Evolutionary conservation across 2,329 filamentous ascomycete genomes (phyloP), one percentile per base, ranked within the genome.

Genomic region (Gremmenia infestans): DNA sequence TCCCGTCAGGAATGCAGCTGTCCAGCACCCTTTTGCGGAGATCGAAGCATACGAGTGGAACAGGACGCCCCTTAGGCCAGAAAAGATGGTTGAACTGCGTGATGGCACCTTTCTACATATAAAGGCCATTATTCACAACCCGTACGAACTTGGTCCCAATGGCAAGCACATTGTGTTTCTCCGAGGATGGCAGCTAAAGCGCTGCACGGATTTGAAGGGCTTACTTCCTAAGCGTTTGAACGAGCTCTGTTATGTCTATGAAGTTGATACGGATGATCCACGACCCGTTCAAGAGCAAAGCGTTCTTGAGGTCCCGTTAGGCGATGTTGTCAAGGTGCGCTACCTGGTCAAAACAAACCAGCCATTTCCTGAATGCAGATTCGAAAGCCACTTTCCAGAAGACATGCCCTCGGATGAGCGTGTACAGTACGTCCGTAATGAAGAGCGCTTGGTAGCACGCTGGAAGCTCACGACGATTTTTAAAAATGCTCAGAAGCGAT

Each of bases 271-370:
- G 0, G 69, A 74, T 5, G 73, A 78, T 37, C 56, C 59, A 0
- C 58, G 71, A 3, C 36, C 60, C 0, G 52, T 65, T 0, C 52
- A 73, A 0, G 56, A 69, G 0, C 76, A 81, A 19, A 67, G 72
- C 0, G 55, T 74, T 0, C 61, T 78, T 0, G 77, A 82, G 2
- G 65, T 85, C 0, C 45, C 68, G 0, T 54, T 78, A 0, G 50
- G 60, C 0, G 57, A 72, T 0, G 71, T 85, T 0, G 62, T 72
- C 2, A 59, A 68, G 1, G 68, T 74, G 6, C 71, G 81, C 0
- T 66, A 65, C 0, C 68, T 88, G 0, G 65, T 74, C 0, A 69
- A 78, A 2, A 89, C 85, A 0, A 90, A 89, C 56, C 67, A 74
- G 0, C 62, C 68, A 0, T 83, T 76, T 45, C 78, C 79, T 0